A percentile compares a stretch with the other conserved stretches of the same genome.
Evolutionary conservation across 1,284 basidiomycete species (phyloP).

Genomic region (Mycosarcoma mackinlayi): DNA sequence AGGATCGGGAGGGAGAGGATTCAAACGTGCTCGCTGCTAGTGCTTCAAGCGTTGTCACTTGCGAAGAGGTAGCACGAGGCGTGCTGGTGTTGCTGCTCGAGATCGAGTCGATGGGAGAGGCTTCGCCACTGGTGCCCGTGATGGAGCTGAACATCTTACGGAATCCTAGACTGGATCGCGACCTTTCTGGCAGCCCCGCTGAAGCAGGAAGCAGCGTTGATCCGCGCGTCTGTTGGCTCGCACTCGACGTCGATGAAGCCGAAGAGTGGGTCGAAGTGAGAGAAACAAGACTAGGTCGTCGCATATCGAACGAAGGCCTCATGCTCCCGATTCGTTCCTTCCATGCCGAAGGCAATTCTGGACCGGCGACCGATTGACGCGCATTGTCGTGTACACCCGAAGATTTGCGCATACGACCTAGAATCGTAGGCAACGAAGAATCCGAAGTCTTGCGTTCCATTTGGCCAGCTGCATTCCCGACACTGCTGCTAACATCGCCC

Average conservation of each 20-base stretch:
- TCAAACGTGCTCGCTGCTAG: constrained; percentile 28
- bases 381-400: constrained; percentile 2
- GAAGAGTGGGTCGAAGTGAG: constrained; percentile 11
- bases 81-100: too few relatives aligned
- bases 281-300: constrained; percentile 23
- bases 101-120: too few relatives aligned
- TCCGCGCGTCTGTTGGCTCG: neutral
- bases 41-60: constrained; percentile 13
- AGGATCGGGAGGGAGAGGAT: neutral
- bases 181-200: neutral
- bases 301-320: constrained; percentile 19
- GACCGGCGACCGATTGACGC: constrained; percentile 4
- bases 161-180: constrained; percentile 25
- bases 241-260: neutral
- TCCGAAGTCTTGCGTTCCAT: constrained; percentile 14
- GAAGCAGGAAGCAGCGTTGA: constrained; percentile 1
- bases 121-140: neutral
- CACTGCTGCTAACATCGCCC: too few relatives aligned
- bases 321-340: constrained; percentile 22
- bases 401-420: constrained; percentile 18
- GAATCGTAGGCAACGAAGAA: constrained; percentile 10
- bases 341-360: constrained; percentile 41
- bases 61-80: neutral
- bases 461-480: neutral
- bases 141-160: constrained; percentile 25